Evolutionary conservation across 345 rosid genomes (phyloP), one percentile per base, ranked within the genome.

Genomic region (Eucalyptus lansdowneana): DNA sequence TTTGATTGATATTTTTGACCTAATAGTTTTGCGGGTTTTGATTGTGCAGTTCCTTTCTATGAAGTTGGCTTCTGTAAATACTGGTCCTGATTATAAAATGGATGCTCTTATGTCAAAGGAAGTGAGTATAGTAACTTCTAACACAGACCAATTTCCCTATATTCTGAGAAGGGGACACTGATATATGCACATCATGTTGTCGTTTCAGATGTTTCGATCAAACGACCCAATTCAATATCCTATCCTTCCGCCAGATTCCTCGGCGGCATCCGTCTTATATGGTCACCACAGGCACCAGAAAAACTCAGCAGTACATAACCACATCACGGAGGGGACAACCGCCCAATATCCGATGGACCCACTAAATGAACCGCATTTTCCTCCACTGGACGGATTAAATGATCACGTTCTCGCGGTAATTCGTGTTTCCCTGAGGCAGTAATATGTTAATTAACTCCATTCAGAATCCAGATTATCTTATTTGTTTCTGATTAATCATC

Each of bases 51-150:
- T 94, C 92, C 97, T 97, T 87, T 97, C 99, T 3, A 97, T 97
- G 99, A 96, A 96, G 95, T 91, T 97, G 92, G 94, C 99, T 89
- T 93, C 99, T 83, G 97, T 96, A 89, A 94, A 95, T 89, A 92
- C 97, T 95, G 93, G 97, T 93, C 94, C 93, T 96, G 97, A 95
- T 80, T 91, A 91, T 92, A 94, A 94, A 91, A 87, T 93, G 93
- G 95, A 95, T 50, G 60, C 94, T 89, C 91, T 94, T 56, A 81
- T 93, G 91, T 90, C 98, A 87, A 95, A 96, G 90, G 95, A 96
- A 91, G 99, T 97, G 90, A 95, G 99, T 90, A 88, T 37, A 62
- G 50, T 13, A 11, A 88, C 58, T 40, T 80, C 34, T 27, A 25
- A 22, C 31, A 6, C 47, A 22, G 29, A 56, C 88, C 67, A 31